Evolutionary conservation across 179 eudicot species (phyloP).

Genomic region (Actinidia arguta): DNA sequence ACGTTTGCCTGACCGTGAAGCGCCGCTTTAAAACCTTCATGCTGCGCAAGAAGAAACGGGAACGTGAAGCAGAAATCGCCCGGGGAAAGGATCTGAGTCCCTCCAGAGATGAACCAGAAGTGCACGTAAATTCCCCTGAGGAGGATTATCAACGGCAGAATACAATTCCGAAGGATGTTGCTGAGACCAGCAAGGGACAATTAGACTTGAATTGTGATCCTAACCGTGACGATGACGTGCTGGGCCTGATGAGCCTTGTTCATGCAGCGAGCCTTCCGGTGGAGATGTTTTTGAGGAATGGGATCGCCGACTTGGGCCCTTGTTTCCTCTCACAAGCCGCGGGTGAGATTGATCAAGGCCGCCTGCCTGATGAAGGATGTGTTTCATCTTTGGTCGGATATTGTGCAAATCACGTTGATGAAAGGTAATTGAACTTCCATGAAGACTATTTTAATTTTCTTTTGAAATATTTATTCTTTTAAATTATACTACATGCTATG

Average conservation of each 20-base stretch:
- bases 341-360: conserved; percentile 21
- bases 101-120: conserved; percentile 22
- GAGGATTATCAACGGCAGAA: conserved; percentile 26
- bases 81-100: conserved; percentile 42
- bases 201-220: conserved; percentile 84
- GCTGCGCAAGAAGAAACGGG: conserved; percentile 82
- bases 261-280: conserved; percentile 41
- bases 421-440: conserved; percentile 18
- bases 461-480: neutral
- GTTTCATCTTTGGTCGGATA: conserved; percentile 22
- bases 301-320: conserved; percentile 31
- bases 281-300: conserved; percentile 38
- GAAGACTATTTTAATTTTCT: neutral
- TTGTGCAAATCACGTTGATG: conserved; percentile 22
- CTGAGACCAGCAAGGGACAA: conserved; percentile 52
- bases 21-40: conserved; percentile 94
- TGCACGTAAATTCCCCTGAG: conserved; percentile 32
- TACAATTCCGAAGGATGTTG: conserved; percentile 32
- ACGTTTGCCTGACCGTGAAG: conserved; percentile 83
- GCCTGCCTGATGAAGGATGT: conserved; percentile 22
- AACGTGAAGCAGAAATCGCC: conserved; percentile 60
- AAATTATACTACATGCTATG: neutral
- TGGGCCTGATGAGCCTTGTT: conserved; percentile 42
- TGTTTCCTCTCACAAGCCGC: conserved; percentile 33
- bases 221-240: conserved; percentile 60